Conservation (phyloP, 2,329 filamentous ascomycete genomes). For the Penicillium sp. region DNA sequence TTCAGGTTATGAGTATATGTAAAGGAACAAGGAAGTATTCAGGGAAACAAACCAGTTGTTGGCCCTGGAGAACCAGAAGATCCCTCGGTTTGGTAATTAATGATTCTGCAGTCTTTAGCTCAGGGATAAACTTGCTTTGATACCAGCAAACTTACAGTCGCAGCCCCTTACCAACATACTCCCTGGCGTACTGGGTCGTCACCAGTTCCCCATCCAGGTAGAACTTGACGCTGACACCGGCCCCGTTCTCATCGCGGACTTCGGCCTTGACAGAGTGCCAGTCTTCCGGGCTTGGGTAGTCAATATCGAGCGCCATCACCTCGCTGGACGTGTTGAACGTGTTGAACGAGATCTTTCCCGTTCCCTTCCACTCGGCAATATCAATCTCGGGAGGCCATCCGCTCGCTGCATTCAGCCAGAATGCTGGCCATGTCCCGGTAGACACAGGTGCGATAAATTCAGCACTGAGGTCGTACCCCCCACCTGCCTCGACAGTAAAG, state of each 20-base stretch:
- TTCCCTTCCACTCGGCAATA: conserved; percentile 65
- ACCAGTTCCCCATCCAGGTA: conserved; percentile 58
- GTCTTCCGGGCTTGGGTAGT: conserved; percentile 51
- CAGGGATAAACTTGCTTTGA: not conserved
- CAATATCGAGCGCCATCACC: conserved; percentile 54
- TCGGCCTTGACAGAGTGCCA: conserved; percentile 59
- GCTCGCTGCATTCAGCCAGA: conserved; percentile 61
- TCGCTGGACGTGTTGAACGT: conserved; percentile 31
- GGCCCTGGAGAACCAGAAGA: conserved; percentile 23
- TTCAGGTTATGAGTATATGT: not conserved
- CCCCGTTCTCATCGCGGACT: conserved; percentile 57
- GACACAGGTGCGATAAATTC: conserved; percentile 46
- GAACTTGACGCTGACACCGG: conserved; percentile 59
- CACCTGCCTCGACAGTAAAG: conserved; percentile 45
- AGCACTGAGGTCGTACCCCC: conserved; percentile 47
- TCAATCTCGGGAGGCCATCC: conserved; percentile 66
- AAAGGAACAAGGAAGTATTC: not conserved
- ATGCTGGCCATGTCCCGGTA: conserved; percentile 62
- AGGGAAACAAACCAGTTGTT: conserved; percentile 15
- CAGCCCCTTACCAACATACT: conserved; percentile 55
- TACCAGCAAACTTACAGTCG: conserved; percentile 24
- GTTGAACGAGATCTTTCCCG: conserved; percentile 21
- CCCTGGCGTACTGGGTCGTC: conserved; percentile 56
- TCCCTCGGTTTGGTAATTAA: conserved; percentile 35
- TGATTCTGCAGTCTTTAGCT: conserved; percentile 19